These are phyloP conservation scores for Ceratopteris richardii DNA, from an alignment of 75 land plant genomes.

Conservation along the genomic window DNA sequence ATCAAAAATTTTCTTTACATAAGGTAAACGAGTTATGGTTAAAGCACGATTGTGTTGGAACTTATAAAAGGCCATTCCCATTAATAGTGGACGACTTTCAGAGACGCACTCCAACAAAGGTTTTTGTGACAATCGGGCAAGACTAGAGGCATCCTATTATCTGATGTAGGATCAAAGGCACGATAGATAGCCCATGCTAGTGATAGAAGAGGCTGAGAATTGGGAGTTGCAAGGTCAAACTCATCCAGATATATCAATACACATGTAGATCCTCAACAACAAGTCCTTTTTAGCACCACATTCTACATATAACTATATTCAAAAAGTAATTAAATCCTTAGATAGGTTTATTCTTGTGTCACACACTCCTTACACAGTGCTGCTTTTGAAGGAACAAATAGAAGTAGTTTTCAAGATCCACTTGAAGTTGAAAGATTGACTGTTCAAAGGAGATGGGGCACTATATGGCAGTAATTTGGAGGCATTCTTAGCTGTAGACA, in stretches of 20 bases:
- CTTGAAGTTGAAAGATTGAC: no score
- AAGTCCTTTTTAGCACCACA: slow-evolving; percentile 48
- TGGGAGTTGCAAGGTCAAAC: slow-evolving; percentile 53
- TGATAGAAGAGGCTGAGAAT: slow-evolving; percentile 55
- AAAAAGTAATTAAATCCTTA: slow-evolving; percentile 23
- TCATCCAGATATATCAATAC: slow-evolving; percentile 77
- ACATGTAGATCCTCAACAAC: slow-evolving; percentile 74
- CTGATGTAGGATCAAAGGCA: slow-evolving; percentile 87
- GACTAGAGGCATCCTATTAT: slow-evolving; percentile 68
- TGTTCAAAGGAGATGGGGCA: no score
- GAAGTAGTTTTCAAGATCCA: no score
- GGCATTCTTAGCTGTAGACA: no score
- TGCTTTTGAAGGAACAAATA: slow-evolving; percentile 32
- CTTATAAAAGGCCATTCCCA: slow-evolving; percentile 42
- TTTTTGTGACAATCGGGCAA: slow-evolving; percentile 84
- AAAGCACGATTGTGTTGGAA: slow-evolving; percentile 45
- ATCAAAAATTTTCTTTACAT: slow-evolving; percentile 54
- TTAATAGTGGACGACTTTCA: slow-evolving; percentile 76
- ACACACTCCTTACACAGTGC: slow-evolving; percentile 60
- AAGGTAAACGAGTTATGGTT: slow-evolving; percentile 89
- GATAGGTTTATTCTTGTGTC: slow-evolving; percentile 65
- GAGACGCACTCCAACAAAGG: slow-evolving; percentile 54
- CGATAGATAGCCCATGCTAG: slow-evolving; percentile 71
- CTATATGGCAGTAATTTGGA: no score
- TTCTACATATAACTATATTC: slow-evolving; percentile 56